Evolutionary conservation across 257 asterid genomes (phyloP).

Genomic region (Nicotiana noctiflora): DNA sequence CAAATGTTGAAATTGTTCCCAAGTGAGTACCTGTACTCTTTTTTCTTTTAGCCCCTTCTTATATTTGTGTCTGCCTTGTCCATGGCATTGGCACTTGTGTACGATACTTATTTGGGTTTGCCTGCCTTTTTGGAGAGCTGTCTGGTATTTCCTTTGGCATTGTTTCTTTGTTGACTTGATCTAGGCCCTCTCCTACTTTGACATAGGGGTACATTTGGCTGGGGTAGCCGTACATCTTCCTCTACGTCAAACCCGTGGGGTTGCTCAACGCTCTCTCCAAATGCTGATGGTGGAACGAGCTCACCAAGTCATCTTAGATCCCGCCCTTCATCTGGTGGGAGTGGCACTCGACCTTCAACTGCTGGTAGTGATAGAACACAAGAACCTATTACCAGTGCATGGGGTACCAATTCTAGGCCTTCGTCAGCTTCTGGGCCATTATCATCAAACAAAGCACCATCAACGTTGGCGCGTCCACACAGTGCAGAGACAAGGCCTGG

Average conservation of each 20-base stretch:
- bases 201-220: constrained; percentile 75
- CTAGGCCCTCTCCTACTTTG: constrained; percentile 15
- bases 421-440: constrained; percentile 85
- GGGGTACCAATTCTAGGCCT: constrained; percentile 92
- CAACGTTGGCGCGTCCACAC: constrained; percentile 64
- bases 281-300: constrained; percentile 65
- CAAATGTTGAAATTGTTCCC: constrained; percentile 92
- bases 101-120: not conserved
- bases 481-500: constrained; percentile 95
- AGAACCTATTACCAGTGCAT: constrained; percentile 53
- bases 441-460: constrained; percentile 66
- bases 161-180: constrained; percentile 17
- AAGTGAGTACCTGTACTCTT: constrained; percentile 51
- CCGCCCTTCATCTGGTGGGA: constrained; percentile 93
- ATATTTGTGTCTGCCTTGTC: not conserved
- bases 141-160: not conserved
- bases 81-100: not conserved
- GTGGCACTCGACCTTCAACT: constrained; percentile 88
- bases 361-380: constrained; percentile 79
- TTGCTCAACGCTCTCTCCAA: constrained; percentile 64
- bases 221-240: constrained; percentile 87
- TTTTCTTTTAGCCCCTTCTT: not conserved
- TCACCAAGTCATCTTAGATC: constrained; percentile 69
- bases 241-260: constrained; percentile 82
- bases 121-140: not conserved